Evolutionary conservation across 73 alveolate species (phyloP).

Genomic region (Symbiodinium natans): DNA sequence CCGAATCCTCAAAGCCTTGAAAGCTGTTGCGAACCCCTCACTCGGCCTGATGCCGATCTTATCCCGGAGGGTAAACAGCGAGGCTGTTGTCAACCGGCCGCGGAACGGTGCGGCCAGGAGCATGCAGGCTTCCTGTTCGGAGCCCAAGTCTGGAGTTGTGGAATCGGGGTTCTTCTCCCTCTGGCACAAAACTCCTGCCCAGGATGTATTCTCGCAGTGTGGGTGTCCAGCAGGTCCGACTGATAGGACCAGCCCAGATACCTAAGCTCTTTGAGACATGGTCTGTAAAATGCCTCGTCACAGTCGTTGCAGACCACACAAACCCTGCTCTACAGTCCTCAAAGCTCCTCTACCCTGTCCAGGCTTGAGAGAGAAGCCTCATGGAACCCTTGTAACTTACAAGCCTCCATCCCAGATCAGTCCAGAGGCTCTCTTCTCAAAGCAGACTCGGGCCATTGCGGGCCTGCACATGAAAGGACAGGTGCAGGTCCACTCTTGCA

Average conservation of each 20-base stretch:
- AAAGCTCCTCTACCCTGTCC: no score
- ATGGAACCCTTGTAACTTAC: no score
- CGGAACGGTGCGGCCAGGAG: conserved; percentile 29
- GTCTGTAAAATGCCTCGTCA: no score
- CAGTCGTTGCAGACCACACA: no score
- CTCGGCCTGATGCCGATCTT: conserved; percentile 72
- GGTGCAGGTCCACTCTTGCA: no score
- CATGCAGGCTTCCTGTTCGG: conserved; percentile 17
- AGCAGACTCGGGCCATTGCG: background rate
- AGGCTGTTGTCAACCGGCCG: conserved; percentile 30
- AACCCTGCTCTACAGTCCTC: no score
- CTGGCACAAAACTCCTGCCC: conserved; percentile 15
- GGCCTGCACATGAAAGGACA: no score
- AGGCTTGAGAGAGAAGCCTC: no score
- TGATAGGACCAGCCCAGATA: conserved; percentile 72
- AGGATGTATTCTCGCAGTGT: conserved; percentile 7
- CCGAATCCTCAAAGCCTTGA: background rate
- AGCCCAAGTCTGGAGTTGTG: background rate
- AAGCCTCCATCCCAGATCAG: no score
- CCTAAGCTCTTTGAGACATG: background rate
- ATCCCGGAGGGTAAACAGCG: conserved; percentile 44
- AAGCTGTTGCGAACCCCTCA: background rate
- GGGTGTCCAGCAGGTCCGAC: conserved; percentile 25
- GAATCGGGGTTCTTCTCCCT: background rate
- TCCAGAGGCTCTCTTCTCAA: background rate